These are phyloP conservation scores for Delitschia confertaspora DNA, from an alignment of 495 filamentous ascomycete species.

Conservation along the genomic window DNA sequence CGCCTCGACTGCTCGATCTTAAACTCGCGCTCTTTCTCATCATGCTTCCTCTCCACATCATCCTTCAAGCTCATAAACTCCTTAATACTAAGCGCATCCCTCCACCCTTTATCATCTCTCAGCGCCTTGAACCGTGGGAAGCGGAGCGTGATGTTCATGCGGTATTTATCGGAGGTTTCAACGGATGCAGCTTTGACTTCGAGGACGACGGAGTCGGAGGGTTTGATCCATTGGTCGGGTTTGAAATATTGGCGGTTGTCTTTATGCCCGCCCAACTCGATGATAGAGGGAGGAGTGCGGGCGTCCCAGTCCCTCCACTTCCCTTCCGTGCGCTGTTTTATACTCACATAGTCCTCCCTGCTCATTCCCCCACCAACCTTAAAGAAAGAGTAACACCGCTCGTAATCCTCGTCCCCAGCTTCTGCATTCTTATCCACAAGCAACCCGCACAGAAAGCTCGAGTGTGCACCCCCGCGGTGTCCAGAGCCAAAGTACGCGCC, in stretches of 20 bases:
- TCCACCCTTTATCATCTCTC: slow-evolving; percentile 76
- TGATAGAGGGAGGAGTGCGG: slow-evolving; percentile 65
- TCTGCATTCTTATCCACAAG: slow-evolving; percentile 63
- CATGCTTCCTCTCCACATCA: slow-evolving; percentile 62
- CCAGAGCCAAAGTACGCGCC: slow-evolving; percentile 92
- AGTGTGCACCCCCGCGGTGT: slow-evolving; percentile 68
- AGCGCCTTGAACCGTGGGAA: slow-evolving; percentile 87
- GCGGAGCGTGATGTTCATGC: slow-evolving; percentile 67
- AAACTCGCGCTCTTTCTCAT: slow-evolving; percentile 69
- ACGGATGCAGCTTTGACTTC: slow-evolving; percentile 86
- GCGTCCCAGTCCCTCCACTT: slow-evolving; percentile 86
- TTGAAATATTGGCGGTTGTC: slow-evolving; percentile 58
- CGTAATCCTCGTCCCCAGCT: slow-evolving; percentile 45
- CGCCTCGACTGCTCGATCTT: slow-evolving; percentile 65
- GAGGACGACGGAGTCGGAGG: slow-evolving; percentile 76
- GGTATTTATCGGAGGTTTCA: slow-evolving; percentile 63
- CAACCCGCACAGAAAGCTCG: slow-evolving; percentile 81
- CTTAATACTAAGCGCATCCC: slow-evolving; percentile 61
- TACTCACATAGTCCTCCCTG: slow-evolving; percentile 71
- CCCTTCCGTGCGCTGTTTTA: slow-evolving; percentile 75
- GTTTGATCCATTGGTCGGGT: slow-evolving; percentile 91
- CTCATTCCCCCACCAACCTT: slow-evolving; percentile 93
- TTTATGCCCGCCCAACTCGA: slow-evolving; percentile 73
- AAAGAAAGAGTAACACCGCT: slow-evolving; percentile 85
- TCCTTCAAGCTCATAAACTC: slow-evolving; percentile 67